These are phyloP conservation scores for Acidomyces sp. DNA, from an alignment of 495 filamentous ascomycete genomes.

Conservation along the genomic window DNA sequence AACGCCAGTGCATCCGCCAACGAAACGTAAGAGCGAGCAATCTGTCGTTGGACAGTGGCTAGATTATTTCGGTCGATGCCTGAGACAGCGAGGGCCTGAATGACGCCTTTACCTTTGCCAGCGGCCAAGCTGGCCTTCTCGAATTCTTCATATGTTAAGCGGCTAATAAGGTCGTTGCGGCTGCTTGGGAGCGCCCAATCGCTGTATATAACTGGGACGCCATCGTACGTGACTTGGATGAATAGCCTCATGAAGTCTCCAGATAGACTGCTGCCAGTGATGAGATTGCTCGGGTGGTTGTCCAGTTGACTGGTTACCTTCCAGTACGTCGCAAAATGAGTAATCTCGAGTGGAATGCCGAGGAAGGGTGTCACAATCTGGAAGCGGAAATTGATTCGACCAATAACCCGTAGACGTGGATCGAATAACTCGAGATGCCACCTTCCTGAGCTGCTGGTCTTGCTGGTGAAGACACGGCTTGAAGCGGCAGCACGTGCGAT, in stretches of 20 bases:
- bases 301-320: constrained; percentile 90
- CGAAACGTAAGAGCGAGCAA: constrained; percentile 62
- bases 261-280: constrained; percentile 88
- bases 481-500: constrained; percentile 90
- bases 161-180: constrained; percentile 60
- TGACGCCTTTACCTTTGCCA: constrained; percentile 22
- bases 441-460: constrained; percentile 59
- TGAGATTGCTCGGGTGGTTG: constrained; percentile 65
- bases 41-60: constrained; percentile 48
- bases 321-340: constrained; percentile 98
- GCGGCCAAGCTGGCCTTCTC: constrained; percentile 20
- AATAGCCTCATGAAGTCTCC: constrained; percentile 87
- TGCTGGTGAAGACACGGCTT: constrained; percentile 66
- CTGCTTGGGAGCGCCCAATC: constrained; percentile 38
- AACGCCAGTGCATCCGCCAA: constrained; percentile 59
- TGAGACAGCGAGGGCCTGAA: constrained; percentile 38
- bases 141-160: constrained; percentile 64
- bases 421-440: constrained; percentile 86
- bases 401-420: constrained; percentile 81
- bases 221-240: constrained; percentile 80
- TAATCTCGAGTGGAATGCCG: constrained; percentile 88
- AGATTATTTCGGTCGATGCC: constrained; percentile 37
- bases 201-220: constrained; percentile 74
- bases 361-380: constrained; percentile 95
- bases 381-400: constrained; percentile 82